A percentile compares a stretch with the other conserved stretches of the same genome.
These are phyloP conservation scores for Cornus kousa DNA, from an alignment of 148 eudicot genomes.

Conservation along the genomic window DNA sequence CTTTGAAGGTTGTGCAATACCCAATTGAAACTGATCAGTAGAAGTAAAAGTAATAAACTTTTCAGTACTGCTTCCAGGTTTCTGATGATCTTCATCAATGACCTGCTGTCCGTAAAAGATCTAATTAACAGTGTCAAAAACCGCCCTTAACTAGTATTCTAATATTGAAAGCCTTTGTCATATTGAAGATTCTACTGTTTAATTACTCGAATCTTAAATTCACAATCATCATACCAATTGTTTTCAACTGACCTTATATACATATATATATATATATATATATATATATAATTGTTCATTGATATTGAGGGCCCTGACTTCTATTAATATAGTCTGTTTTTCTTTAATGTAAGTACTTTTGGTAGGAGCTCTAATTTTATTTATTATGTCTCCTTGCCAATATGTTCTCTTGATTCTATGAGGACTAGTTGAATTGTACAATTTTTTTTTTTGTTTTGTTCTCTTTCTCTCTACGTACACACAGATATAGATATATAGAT, in stretches of 20 bases:
- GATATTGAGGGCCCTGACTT: background rate
- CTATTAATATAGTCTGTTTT: background rate
- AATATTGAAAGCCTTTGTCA: background rate
- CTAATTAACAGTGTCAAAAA: background rate
- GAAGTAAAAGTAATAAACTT: too few relatives aligned
- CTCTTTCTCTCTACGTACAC: background rate
- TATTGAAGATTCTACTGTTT: slow-evolving; percentile 1
- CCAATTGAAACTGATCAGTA: background rate
- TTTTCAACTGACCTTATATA: background rate
- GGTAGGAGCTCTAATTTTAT: too few relatives aligned
- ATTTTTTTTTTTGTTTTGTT: background rate
- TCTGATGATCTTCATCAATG: background rate
- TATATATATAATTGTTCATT: background rate
- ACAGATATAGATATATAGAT: too few relatives aligned
- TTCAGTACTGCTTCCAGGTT: background rate
- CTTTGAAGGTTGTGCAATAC: background rate
- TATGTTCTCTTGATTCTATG: background rate
- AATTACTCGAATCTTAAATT: slow-evolving; percentile 1
- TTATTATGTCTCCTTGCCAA: background rate
- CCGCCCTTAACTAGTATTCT: background rate
- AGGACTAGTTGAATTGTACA: background rate
- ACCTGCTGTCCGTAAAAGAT: background rate
- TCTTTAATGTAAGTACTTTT: too few relatives aligned
- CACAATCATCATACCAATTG: background rate
- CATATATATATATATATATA: too few relatives aligned